phyloP scores from a whole-genome alignment of 1,284 basidiomycete species.

The Puccinia hordei region DNA sequence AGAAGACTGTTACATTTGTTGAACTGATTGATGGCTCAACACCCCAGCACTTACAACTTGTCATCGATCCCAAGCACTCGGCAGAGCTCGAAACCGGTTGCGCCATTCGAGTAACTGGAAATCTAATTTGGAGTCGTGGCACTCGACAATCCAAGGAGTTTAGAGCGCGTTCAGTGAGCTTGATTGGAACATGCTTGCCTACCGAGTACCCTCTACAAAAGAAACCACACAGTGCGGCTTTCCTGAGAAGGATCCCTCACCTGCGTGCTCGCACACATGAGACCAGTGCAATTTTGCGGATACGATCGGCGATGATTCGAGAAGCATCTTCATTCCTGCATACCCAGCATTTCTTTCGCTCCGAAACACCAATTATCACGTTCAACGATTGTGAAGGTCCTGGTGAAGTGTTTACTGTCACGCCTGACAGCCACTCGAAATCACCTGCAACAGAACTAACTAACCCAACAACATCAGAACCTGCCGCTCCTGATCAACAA shows the following conservation, averaged over 20 bases:
- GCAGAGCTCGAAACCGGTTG: slow-evolving; percentile 30
- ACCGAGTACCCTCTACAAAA: slow-evolving; percentile 38
- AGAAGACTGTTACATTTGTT: slow-evolving; percentile 28
- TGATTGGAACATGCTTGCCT: slow-evolving; percentile 21
- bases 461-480: neutral
- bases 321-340: slow-evolving; percentile 29
- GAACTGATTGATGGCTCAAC: slow-evolving; percentile 45
- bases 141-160: slow-evolving; percentile 27
- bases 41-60: slow-evolving; percentile 34
- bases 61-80: slow-evolving; percentile 8
- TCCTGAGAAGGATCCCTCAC: slow-evolving; percentile 64
- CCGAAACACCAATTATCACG: slow-evolving; percentile 84
- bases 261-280: slow-evolving; percentile 75
- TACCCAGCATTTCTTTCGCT: slow-evolving; percentile 71
- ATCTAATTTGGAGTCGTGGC: slow-evolving; percentile 33
- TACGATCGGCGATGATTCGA: slow-evolving; percentile 64
- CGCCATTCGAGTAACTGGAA: slow-evolving; percentile 34
- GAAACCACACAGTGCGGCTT: slow-evolving; percentile 23
- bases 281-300: slow-evolving; percentile 72
- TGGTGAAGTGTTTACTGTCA: slow-evolving; percentile 83
- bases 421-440: slow-evolving; percentile 59
- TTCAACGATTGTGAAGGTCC: slow-evolving; percentile 95
- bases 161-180: neutral
- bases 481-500: neutral
- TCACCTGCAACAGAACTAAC: neutral